A percentile compares a stretch with the other conserved stretches of the same genome.
Evolutionary conservation across 2,329 filamentous ascomycete genomes (phyloP).

Genomic region (Fusarium oxysporum): DNA sequence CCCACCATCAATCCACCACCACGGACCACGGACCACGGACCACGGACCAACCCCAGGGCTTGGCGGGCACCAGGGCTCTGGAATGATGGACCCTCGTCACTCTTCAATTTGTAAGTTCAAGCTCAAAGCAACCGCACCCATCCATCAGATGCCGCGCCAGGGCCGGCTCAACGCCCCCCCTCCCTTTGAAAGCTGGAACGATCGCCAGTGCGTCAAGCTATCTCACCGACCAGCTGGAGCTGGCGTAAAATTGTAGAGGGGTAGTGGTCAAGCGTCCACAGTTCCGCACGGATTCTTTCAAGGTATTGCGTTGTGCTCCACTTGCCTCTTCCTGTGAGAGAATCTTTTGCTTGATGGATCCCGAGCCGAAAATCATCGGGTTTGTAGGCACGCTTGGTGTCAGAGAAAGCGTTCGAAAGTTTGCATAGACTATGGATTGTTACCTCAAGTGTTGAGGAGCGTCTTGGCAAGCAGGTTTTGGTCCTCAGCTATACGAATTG

Average conservation of each 20-base stretch:
- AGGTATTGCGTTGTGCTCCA: constrained; percentile 24
- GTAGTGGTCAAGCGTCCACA: constrained; percentile 23
- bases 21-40: constrained; percentile 31
- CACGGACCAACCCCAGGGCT: constrained; percentile 31
- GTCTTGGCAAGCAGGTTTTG: neutral
- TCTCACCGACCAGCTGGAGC: constrained; percentile 43
- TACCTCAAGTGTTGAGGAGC: neutral
- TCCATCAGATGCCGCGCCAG: constrained; percentile 26
- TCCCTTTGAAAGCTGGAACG: constrained; percentile 34
- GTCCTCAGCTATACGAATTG: neutral
- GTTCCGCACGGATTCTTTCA: constrained; percentile 28
- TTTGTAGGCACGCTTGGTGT: neutral
- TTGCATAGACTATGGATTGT: neutral
- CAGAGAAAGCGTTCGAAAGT: neutral
- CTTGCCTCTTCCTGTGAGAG: constrained; percentile 6
- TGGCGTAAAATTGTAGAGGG: constrained; percentile 14
- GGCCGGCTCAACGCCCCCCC: constrained; percentile 30
- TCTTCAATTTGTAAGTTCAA: constrained; percentile 13
- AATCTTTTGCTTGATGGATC: neutral
- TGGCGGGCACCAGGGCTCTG: constrained; percentile 39
- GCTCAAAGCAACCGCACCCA: neutral
- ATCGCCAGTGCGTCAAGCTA: constrained; percentile 41
- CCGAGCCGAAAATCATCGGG: constrained; percentile 30
- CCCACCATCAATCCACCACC: constrained; percentile 32
- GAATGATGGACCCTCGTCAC: constrained; percentile 39